phyloP scores from a whole-genome alignment of 2,329 filamentous ascomycete species.

The Colletotrichum gigasporum region DNA sequence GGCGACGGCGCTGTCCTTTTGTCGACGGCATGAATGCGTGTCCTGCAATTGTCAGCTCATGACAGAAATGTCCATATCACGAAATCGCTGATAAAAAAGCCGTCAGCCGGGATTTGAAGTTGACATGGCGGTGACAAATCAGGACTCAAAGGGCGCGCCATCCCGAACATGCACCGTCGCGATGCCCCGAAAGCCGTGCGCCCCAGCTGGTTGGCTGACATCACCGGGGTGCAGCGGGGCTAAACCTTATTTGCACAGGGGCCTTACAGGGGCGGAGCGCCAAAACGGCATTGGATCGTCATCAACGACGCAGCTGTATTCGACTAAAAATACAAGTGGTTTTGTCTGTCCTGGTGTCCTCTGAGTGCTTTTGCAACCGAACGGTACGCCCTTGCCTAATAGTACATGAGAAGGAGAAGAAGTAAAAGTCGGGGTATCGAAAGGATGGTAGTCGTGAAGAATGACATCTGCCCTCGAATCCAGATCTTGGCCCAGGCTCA shows the following conservation, averaged over 20 bases:
- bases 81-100: too few relatives aligned
- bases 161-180: neutral
- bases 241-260: neutral
- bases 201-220: too few relatives aligned
- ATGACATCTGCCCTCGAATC: neutral
- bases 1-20: too few relatives aligned
- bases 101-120: too few relatives aligned
- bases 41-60: too few relatives aligned
- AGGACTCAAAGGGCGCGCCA: conserved; percentile 16
- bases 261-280: neutral
- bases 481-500: neutral
- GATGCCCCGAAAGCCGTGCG: too few relatives aligned
- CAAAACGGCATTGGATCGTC: neutral
- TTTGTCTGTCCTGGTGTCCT: neutral
- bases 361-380: neutral
- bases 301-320: neutral
- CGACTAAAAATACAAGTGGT: conserved; percentile 1
- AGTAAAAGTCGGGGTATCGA: conserved; percentile 30
- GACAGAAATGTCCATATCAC: too few relatives aligned
- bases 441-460: conserved; percentile 20
- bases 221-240: neutral
- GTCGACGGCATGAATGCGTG: too few relatives aligned
- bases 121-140: conserved; percentile 26
- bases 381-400: conserved; percentile 4
- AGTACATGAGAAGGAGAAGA: conserved; percentile 26